Base-by-base conservation (phyloP, 768 basidiomycete species). In the Boletus eberwhitei region DNA sequence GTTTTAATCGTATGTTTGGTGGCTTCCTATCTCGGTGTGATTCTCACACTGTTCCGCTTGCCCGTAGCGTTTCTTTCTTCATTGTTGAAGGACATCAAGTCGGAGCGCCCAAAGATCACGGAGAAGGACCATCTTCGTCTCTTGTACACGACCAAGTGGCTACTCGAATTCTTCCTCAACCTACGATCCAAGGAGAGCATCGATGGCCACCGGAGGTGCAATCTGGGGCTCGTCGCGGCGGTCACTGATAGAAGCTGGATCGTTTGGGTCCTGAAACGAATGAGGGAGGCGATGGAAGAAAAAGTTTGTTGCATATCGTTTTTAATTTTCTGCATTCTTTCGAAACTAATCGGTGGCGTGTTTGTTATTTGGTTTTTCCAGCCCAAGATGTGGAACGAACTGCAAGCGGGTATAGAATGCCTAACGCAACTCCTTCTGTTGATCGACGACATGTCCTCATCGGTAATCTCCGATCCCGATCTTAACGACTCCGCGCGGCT, bases 351-450 rank as follows among this genome's bases (percentile, higher is more conserved):
- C 34, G 17, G 45, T 51, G 62, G 54, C 54, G 47, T 58, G 34
- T 50, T 44, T 42, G 17, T 51, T 47, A 34, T 46, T 26, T 19
- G 41, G 24, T 52, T 41, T 48, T 43, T 52, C 43, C 62, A 97
- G 93, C 96, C 96, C 31, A 94, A 94, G 66, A 76, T 84, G 55
- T 98, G 94, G 93, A 90, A 85, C 26, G 95, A 97, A 67, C 77
- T 98, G 26, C 93, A 98, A 71, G 91, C 93, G 32, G 93, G 93
- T 32, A 84, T 97, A 64, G 91, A 96, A 65, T 96, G 93, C 69
- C 82, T 98, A 60, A 94, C 93, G 19, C 94, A 97, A 64, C 78
- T 98, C 51, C 80, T 98, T 31, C 80, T 92, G 43, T 82, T 96
- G 64, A 86, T 98, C 66, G 94, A 98, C 63, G 73, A 74, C 44